Conservation (phyloP, 768 basidiomycete species). For the Dendrothele bispora region DNA sequence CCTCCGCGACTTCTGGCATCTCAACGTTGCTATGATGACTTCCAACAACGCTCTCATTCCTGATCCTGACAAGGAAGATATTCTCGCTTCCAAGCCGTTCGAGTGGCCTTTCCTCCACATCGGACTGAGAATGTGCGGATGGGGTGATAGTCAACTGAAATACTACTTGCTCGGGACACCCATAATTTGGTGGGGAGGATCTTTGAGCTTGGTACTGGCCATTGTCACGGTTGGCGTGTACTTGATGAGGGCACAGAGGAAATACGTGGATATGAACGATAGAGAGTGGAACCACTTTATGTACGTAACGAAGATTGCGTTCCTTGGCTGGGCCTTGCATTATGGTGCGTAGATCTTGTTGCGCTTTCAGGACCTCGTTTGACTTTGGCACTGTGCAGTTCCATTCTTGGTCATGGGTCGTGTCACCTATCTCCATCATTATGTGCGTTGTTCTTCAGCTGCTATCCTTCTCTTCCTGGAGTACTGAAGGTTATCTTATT, state of each 20-base stretch:
- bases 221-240: slow-evolving; percentile 62
- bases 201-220: slow-evolving; percentile 60
- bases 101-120: slow-evolving; percentile 94
- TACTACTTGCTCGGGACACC: slow-evolving; percentile 96
- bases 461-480: background rate
- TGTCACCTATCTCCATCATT: slow-evolving; percentile 95
- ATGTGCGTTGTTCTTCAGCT: slow-evolving; percentile 52
- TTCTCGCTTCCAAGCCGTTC: slow-evolving; percentile 86
- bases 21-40: slow-evolving; percentile 99
- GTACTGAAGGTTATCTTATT: slow-evolving; percentile 6
- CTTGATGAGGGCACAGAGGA: slow-evolving; percentile 80
- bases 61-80: slow-evolving; percentile 98
- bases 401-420: slow-evolving; percentile 99
- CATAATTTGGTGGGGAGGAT: slow-evolving; percentile 85
- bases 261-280: slow-evolving; percentile 88
- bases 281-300: slow-evolving; percentile 94
- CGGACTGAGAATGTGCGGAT: slow-evolving; percentile 96
- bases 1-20: slow-evolving; percentile 95
- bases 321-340: slow-evolving; percentile 91
- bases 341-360: slow-evolving; percentile 56
- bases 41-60: slow-evolving; percentile 98
- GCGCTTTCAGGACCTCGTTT: background rate
- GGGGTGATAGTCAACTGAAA: slow-evolving; percentile 85
- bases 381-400: slow-evolving; percentile 42
- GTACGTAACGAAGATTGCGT: slow-evolving; percentile 89